Conservation (phyloP, 2,329 filamentous ascomycete genomes). For the Hypoxylon sp. region DNA sequence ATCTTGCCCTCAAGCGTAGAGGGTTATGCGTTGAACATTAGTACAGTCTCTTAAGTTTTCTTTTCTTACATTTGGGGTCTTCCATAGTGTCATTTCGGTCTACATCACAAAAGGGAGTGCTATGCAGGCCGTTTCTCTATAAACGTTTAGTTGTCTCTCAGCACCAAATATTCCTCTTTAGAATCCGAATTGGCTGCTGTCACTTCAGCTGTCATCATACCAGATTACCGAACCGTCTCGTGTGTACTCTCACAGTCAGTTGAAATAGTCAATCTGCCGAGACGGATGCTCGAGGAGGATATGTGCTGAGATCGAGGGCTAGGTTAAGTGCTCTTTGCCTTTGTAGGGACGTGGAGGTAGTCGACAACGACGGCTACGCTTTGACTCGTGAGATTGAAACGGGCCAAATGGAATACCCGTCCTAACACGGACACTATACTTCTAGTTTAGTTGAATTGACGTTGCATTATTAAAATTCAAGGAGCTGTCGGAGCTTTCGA, state of each 20-base stretch:
- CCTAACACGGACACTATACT: background rate
- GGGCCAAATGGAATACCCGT: slow-evolving; percentile 2
- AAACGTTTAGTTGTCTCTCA: slow-evolving; percentile 2
- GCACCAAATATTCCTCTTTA: background rate
- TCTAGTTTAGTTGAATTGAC: slow-evolving; percentile 11
- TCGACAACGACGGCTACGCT: slow-evolving; percentile 1
- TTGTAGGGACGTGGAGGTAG: background rate
- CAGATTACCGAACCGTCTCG: background rate
- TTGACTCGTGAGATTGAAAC: background rate
- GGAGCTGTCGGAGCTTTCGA: slow-evolving; percentile 1
- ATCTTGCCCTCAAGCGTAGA: background rate
- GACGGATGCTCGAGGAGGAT: background rate
- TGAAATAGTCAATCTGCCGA: background rate
- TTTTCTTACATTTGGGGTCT: background rate
- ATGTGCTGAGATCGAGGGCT: background rate
- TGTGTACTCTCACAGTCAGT: background rate
- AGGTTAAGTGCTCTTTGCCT: background rate
- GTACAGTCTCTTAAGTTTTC: background rate
- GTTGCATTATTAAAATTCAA: slow-evolving; percentile 7
- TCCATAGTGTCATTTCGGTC: background rate
- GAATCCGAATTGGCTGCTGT: background rate
- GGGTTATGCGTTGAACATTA: background rate
- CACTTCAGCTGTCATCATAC: background rate
- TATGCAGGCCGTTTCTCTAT: background rate
- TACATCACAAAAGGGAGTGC: background rate